Evolutionary conservation across 805 yeast genomes (phyloP), one percentile per base, ranked within the genome.

Genomic region (Pichia exigua): DNA sequence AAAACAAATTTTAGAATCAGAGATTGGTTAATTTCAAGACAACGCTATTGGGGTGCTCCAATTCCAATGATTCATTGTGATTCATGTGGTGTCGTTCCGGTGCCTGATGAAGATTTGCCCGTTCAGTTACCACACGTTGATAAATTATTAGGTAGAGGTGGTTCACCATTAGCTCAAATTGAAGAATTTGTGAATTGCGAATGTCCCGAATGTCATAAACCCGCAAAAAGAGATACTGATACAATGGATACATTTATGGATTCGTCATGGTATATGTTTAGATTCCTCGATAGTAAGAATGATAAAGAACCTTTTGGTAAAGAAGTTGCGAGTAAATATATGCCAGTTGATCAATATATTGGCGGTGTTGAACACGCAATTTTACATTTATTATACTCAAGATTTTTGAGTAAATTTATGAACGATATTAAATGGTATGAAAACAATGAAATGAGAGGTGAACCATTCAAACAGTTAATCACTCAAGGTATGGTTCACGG

Each of bases 401-500:
- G 99, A 56, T 94, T 94, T 62, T 74, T 94, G 18, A 72, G 95
- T 26, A 92, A 92, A 63, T 89, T 92, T 59, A 65, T 92, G 38
- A 77, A 79, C 15, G 76, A 79, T 24, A 74, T 75, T 35, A 90
- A 89, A 2, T 61, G 76, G 56, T 89, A 95, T 91, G 89, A 89
- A 8, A 65, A 73, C 2, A 45, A 43, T 9, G 64, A 65, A 2
- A 57, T 71, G 46, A 69, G 69, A 4, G 89, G 87, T 24, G 99
- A 94, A 63, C 99, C 99, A 2, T 81, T 94, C 62, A 76, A 72
- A 51, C 78, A 77, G 54, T 73, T 94, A 38, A 83, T 92, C 2
- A 91, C 97, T 2, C 98, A 92, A 66, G 99, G 99, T 18, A 94
- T 94, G 99, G 99, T 94, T 4, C 97, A 92, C 55, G 98, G 97